Base-by-base conservation (phyloP, 495 filamentous ascomycete species). In the Aspergillus baeticus region DNA sequence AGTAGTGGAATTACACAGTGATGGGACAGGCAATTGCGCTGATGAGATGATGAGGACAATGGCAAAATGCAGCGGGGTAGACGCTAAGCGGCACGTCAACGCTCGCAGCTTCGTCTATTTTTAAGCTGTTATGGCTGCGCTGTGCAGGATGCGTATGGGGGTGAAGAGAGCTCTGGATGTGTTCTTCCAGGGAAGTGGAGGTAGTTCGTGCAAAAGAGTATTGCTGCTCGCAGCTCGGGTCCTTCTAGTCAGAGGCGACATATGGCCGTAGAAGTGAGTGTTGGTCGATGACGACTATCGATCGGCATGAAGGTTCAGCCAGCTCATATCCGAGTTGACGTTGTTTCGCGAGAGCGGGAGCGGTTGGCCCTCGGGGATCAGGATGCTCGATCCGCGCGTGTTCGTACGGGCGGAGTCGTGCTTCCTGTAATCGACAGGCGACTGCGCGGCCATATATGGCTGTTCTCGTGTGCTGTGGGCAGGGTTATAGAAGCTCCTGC, bases 271-370 rank as follows among this genome's bases (percentile, higher is more conserved):
- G 35, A 26, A 8, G 1, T 43, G 39, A 45, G 10, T 29, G 0
- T 26, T 55, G 29, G 45, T 7, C 33, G 14, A 18, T 68, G 45
- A 11, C 33, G 14, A 18, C 69, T 55, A 77, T 53, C 64, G 66
- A 14, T 70, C 68, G 26, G 65, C 67, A 21, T 76, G 50, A 7
- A 91, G 69, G 65, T 90, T 90, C 36, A 91, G 70, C 88, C 88
- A 91, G 71, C 87, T 89, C 83, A 91, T 87, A 67, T 91, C 88
- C 22, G 76, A 71, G 53, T 77, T 75, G 59, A 70, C 51, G 37
- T 73, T 72, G 36, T 59, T 70, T 1, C 55, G 68, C 18, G 74
- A 74, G 11, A 72, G 66, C 55, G 74, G 75, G 11, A 72, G 66
- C 55, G 77, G 78, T 33, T 74, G 68, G 10, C 75, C 55, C 6